Evolutionary conservation across 192 early-diverging fungal species (phyloP).

Genomic region (Coemansia reversa): DNA sequence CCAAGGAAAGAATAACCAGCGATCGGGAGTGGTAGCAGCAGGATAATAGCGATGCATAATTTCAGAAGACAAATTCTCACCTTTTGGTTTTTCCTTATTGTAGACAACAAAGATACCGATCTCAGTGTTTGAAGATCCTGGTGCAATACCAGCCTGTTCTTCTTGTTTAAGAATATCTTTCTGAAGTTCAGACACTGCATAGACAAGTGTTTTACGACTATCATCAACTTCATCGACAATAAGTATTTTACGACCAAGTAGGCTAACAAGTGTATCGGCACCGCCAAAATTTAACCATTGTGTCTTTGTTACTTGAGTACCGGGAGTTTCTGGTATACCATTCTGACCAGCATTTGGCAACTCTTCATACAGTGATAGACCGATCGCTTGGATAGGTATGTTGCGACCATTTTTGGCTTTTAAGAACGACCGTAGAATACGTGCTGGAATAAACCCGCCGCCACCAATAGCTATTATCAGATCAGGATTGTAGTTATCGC

Average conservation of each 20-base stretch:
- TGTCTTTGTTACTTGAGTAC: slow-evolving; percentile 70
- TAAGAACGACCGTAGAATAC: slow-evolving; percentile 72
- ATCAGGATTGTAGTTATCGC: slow-evolving; percentile 67
- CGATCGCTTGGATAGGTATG: slow-evolving; percentile 77
- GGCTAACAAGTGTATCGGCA: slow-evolving; percentile 58
- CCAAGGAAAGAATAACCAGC: slow-evolving; percentile 76
- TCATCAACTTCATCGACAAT: slow-evolving; percentile 83
- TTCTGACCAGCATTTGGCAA: slow-evolving; percentile 45
- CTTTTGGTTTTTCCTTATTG: slow-evolving; percentile 77
- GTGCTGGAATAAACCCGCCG: slow-evolving; percentile 77
- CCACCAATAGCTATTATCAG: slow-evolving; percentile 76
- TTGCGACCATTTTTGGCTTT: slow-evolving; percentile 66
- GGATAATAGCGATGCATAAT: slow-evolving; percentile 68
- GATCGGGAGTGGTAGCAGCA: slow-evolving; percentile 70
- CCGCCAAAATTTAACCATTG: slow-evolving; percentile 80
- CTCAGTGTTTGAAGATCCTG: slow-evolving; percentile 52
- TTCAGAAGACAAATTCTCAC: slow-evolving; percentile 58
- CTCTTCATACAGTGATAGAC: slow-evolving; percentile 75
- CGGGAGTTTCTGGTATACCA: slow-evolving; percentile 48
- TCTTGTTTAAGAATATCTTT: slow-evolving; percentile 67
- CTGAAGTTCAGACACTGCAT: slow-evolving; percentile 67
- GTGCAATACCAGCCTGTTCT: slow-evolving; percentile 36
- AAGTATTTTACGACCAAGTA: slow-evolving; percentile 69
- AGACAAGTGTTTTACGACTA: slow-evolving; percentile 69
- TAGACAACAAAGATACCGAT: slow-evolving; percentile 76